phyloP scores from a whole-genome alignment of 495 filamentous ascomycete species.

The Xylona heveae region DNA sequence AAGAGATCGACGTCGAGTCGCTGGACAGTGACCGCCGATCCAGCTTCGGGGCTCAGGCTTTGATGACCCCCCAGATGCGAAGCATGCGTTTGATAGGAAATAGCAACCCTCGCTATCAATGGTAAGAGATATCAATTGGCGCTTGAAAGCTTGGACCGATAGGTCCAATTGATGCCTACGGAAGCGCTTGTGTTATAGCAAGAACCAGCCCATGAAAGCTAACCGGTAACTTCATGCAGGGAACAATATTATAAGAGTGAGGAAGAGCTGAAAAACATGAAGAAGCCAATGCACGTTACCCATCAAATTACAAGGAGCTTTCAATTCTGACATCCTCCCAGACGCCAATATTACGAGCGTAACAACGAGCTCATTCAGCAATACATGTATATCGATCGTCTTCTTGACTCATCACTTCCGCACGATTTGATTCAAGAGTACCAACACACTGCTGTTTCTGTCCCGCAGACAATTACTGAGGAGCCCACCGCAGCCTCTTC shows the following conservation, averaged over 20 bases:
- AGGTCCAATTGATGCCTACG: too few species aligned
- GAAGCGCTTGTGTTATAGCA: too few species aligned
- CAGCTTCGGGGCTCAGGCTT: slow-evolving; percentile 20
- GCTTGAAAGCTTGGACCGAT: too few species aligned
- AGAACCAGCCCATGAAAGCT: too few species aligned
- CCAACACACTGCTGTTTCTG: slow-evolving; percentile 21
- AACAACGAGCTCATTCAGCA: slow-evolving; percentile 68
- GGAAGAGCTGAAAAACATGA: slow-evolving; percentile 31
- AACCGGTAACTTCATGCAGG: background rate
- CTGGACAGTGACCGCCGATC: slow-evolving; percentile 10
- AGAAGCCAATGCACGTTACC: slow-evolving; percentile 31
- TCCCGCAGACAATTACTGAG: slow-evolving; percentile 37
- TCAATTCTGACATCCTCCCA: slow-evolving; percentile 7
- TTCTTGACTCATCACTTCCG: slow-evolving; percentile 73
- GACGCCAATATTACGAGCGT: slow-evolving; percentile 62
- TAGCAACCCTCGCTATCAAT: slow-evolving; percentile 51
- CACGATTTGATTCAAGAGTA: slow-evolving; percentile 80
- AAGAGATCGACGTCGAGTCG: slow-evolving; percentile 8
- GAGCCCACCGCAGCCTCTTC: slow-evolving; percentile 10
- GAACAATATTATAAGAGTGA: slow-evolving; percentile 10
- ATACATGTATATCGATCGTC: slow-evolving; percentile 78
- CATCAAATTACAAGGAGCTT: background rate
- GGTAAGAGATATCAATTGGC: slow-evolving; percentile 11
- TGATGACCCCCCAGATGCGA: slow-evolving; percentile 49
- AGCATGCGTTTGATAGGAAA: slow-evolving; percentile 61